Conservation (phyloP, 163 green algal species). For the Volvox carteri region DNA sequence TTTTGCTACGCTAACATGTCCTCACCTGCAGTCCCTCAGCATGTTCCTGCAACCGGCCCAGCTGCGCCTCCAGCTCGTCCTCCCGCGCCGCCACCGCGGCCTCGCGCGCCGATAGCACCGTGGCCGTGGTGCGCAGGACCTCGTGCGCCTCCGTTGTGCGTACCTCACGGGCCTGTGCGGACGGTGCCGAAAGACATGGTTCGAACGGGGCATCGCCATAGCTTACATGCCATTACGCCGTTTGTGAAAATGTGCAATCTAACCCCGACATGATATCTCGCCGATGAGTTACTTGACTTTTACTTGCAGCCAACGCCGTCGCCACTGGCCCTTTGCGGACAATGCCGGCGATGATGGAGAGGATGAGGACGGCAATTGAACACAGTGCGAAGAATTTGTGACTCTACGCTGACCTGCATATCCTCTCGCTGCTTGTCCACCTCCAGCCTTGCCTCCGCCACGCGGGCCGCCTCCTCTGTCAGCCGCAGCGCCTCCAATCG, state of each 20-base stretch:
- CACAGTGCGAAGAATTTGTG: too few relatives aligned
- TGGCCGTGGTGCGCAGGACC: not conserved
- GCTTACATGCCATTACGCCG: too few relatives aligned
- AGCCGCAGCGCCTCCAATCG: not conserved
- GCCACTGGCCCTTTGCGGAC: too few relatives aligned
- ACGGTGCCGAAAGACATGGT: not conserved
- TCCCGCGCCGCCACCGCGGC: slow-evolving; percentile 40
- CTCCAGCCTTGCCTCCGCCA: not conserved
- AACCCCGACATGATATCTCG: too few relatives aligned
- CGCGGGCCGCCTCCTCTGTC: not conserved
- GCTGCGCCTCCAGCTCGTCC: slow-evolving; percentile 38
- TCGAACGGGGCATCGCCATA: too few relatives aligned
- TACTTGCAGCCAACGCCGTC: too few relatives aligned
- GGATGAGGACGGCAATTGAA: too few relatives aligned
- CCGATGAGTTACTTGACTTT: too few relatives aligned
- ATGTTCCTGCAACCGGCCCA: not conserved
- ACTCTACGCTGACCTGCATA: slow-evolving; percentile 12
- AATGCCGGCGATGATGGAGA: too few relatives aligned
- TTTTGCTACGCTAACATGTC: too few relatives aligned
- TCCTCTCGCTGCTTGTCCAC: not conserved
- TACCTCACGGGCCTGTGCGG: not conserved
- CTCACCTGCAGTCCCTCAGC: not conserved
- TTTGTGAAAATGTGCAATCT: too few relatives aligned
- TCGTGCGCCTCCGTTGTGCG: not conserved
- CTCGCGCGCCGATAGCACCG: slow-evolving; percentile 22